Evolutionary conservation across 176 grass and related monocot species (phyloP).

Genomic region (Coix lacrymajobi): DNA sequence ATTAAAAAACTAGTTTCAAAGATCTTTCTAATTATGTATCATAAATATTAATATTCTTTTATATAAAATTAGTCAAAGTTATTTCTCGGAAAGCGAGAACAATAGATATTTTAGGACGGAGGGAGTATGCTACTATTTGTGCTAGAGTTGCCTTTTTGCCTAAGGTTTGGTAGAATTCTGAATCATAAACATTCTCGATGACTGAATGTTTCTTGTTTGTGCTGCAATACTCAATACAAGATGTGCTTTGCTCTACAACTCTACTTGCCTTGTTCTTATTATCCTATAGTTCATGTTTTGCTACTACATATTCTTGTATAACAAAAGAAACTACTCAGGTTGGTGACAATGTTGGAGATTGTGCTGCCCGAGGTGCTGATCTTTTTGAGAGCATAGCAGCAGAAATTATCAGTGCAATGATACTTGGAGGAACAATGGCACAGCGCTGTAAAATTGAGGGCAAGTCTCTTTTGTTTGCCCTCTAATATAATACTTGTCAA

Average conservation of each 20-base stretch:
- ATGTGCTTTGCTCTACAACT: neutral
- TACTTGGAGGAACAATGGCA: slow-evolving; percentile 98
- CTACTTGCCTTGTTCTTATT: slow-evolving; percentile 14
- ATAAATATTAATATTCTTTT: no score
- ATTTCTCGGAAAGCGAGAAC: no score
- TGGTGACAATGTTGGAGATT: slow-evolving; percentile 98
- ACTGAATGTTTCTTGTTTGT: slow-evolving; percentile 3
- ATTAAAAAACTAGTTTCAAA: no score
- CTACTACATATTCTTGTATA: slow-evolving; percentile 13
- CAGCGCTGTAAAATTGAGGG: slow-evolving; percentile 98
- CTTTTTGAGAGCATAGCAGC: slow-evolving; percentile 99
- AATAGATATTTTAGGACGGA: no score
- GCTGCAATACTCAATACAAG: slow-evolving; percentile 8
- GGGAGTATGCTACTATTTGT: neutral
- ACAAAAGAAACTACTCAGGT: slow-evolving; percentile 51
- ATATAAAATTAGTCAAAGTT: no score
- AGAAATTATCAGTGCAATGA: slow-evolving; percentile 99
- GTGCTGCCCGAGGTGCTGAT: slow-evolving; percentile 96
- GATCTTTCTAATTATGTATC: no score
- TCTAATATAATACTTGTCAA: slow-evolving; percentile 7
- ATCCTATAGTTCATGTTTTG: slow-evolving; percentile 8
- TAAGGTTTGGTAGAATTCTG: neutral
- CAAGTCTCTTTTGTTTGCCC: slow-evolving; percentile 25
- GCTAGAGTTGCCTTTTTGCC: neutral
- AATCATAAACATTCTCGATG: neutral